Evolutionary conservation across 2,329 filamentous ascomycete species (phyloP), one percentile per base, ranked within the genome.

Genomic region (Cercospora janseana): DNA sequence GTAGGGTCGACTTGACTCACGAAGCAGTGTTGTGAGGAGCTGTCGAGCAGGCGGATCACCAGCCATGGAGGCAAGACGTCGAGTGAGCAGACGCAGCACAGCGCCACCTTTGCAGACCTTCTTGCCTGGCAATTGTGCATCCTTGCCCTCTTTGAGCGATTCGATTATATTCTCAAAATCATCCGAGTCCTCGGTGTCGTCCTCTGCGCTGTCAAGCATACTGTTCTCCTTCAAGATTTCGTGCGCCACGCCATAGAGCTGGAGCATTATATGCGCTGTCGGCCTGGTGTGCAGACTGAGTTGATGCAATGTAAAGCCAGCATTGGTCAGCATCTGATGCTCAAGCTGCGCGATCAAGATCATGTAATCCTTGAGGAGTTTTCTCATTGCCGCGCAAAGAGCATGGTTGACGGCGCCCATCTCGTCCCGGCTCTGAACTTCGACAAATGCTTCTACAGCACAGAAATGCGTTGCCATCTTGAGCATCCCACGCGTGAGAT

Each of bases 71-170:
- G 93, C 87, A 6, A 97, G 74, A 43, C 92, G 80, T 64, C 85
- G 86, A 2, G 90, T 95, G 49, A 98, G 80, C 23, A 97, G 73
- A 0, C 89, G 87, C 1, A 98, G 78, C n/a, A 96, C 89, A 55
- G 90, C 87, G 2, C 93, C 93, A n/a, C 93, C 93, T 73, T 95
- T 97, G 75, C 88, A 97, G 24, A 95, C 85, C 67, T 91, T 96
- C 70, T 95, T 94, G 35, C 83, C 85, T 0, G 87, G 82, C 73
- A 93, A 86, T 53, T 86, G 85, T 21, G 95, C 75, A 58, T 95
- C 89, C 12, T 88, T 89, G 8, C 90, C 91, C 63, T 95, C 89
- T 59, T 87, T 82, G 27, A 98, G 73, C 37, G 88, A 89, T 70
- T 96, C 91, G 15, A 98, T 76, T 52, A 98, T 94, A 61, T 95